Base-by-base conservation (phyloP, 2,329 filamentous ascomycete species). In the Camillea tinctor region DNA sequence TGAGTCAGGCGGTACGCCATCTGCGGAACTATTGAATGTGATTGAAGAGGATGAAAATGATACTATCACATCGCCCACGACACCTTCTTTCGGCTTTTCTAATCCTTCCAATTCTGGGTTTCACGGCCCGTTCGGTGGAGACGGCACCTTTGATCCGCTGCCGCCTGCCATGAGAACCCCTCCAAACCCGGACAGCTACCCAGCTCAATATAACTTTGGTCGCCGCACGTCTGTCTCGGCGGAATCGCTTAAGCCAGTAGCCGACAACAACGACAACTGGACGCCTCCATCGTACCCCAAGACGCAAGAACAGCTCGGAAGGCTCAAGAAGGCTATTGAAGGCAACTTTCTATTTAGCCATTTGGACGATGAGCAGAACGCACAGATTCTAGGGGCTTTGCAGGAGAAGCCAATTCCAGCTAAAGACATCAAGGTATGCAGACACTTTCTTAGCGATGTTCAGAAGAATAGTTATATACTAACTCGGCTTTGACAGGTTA, bases 221-320 rank as follows among this genome's bases (percentile, higher is more conserved):
- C 90, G 95, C 65, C 91, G 95, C 70, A 97, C 93, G 48, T 98
- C 95, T 3, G 95, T 99, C 56, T 98, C 95, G 49, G 95, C 95
- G 55, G 95, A 99, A 78, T 97, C 94, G 1, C 83, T 98, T 71
- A 96, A 97, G 76, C 95, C 95, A 19, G 91, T 88, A 54, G 88
- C 90, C 30, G 89, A 93, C 61, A 86, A 87, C 59, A 89, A 92
- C 70, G 92, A 95, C 74, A 95, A 92, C 76, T 99, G 94, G 93
- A 85, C 88, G 26, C 92, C 95, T 8, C 95, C 95, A 2, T 85
- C 85, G 69, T 92, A 95, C 74, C 85, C 88, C 64, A 99, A 99
- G 81, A 86, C 90, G 0, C 72, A 82, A 1, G 93, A 97, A 15
- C 95, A 98, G 78, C 77, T 96, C 52, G 79, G 82, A 19, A 89